Evolutionary conservation across 148 eudicot species (phyloP), one percentile per base, ranked within the genome.

Genomic region (Silene uniflora): DNA sequence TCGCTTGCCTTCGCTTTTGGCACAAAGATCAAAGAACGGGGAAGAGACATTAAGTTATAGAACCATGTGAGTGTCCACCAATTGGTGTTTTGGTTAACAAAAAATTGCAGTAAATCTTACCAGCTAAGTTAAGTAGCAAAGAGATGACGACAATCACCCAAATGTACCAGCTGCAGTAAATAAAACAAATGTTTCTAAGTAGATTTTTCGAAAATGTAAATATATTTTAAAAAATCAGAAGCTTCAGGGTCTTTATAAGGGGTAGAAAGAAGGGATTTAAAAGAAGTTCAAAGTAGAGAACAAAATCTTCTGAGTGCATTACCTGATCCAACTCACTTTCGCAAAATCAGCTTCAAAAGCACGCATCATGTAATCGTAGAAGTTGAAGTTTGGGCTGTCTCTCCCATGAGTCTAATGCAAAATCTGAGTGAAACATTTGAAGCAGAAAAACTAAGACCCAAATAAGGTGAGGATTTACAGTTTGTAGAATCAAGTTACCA

Each of bases 261-360:
- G n/a, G n/a, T n/a, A n/a, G n/a, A n/a, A n/a, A n/a, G n/a, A n/a
- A n/a, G n/a, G n/a, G n/a, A n/a, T n/a, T n/a, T n/a, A n/a, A n/a
- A n/a, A 29, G 32, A 29, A 29, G 32, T 29, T 3, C 32, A 3
- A 29, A 29, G 1, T 29, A 29, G 32, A 29, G 32, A 29, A 29
- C 32, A 29, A 29, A 29, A 29, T 29, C 3, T 29, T 3, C 32
- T 3, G 32, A 29, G 72, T 22, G 27, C 39, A 47, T 39, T 75
- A 81, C 91, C 87, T 84, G 78, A 88, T 86, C 0, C 86, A 82
- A 54, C 86, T 88, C 60, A 88, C 84, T 67, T 82, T 83, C 73
- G 81, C 79, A 66, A 88, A 86, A 75, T 88, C 91, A 44, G 77
- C 78, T 77, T 88, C 91, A 25, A 85, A 75, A 17, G 84, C 87